These are phyloP conservation scores for Ustanciosporium gigantosporum DNA, from an alignment of 1,284 basidiomycete species.

Conservation along the genomic window DNA sequence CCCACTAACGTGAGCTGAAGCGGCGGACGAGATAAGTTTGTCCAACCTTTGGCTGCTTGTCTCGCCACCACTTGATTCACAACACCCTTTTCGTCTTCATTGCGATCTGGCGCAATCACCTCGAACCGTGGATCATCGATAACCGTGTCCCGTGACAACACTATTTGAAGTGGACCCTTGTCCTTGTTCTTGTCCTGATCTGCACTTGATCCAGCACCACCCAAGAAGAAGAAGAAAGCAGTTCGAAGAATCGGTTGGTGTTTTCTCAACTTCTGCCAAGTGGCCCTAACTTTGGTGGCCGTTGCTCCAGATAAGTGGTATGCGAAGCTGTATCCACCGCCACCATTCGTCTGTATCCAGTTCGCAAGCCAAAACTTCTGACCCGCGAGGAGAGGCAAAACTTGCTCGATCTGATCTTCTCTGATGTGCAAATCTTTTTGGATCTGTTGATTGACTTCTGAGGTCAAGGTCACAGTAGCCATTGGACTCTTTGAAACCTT, in stretches of 20 bases:
- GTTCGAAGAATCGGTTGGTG: conserved; percentile 49
- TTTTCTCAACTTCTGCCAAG: conserved; percentile 37
- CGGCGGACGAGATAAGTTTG: conserved; percentile 9
- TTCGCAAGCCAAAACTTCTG: conserved; percentile 43
- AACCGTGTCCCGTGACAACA: conserved; percentile 4
- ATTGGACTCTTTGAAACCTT: neutral
- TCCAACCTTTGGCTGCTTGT: conserved; percentile 17
- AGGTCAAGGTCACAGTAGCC: no score
- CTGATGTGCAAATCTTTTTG: conserved; percentile 7
- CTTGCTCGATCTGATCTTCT: conserved; percentile 21
- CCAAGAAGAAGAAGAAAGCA: conserved; percentile 20
- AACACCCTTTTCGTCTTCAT: neutral
- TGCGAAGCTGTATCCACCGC: conserved; percentile 43
- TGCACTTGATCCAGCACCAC: conserved; percentile 4
- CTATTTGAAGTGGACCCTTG: conserved; percentile 27
- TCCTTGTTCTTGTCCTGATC: neutral
- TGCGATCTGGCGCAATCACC: conserved; percentile 1
- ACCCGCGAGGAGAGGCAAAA: conserved; percentile 43
- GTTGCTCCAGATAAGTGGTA: conserved; percentile 18
- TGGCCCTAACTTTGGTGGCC: conserved; percentile 6
- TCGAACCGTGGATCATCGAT: neutral
- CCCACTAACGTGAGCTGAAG: conserved; percentile 24
- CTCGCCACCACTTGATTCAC: conserved; percentile 5
- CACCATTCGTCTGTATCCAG: conserved; percentile 16
- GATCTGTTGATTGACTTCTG: conserved; percentile 7